Percentiles rank a stretch among this genome's conserved stretches.
Evolutionary conservation across 2,329 filamentous ascomycete genomes (phyloP).

Genomic region (Onygena corvina): DNA sequence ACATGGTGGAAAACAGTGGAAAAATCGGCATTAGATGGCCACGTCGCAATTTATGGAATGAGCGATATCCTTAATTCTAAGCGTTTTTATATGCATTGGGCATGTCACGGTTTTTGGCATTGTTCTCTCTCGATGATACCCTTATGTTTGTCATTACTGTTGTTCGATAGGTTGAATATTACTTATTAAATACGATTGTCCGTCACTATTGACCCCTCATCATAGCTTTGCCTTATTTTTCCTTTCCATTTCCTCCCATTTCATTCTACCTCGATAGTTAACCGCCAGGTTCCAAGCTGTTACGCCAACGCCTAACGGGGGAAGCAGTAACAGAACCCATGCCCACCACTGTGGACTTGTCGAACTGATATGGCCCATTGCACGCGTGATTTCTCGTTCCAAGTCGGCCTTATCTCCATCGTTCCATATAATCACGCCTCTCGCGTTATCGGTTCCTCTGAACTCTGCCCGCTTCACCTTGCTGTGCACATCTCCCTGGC

Average conservation of each 20-base stretch:
- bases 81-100: neutral
- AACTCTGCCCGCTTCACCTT: slow-evolving; percentile 67
- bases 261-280: slow-evolving; percentile 57
- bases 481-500: slow-evolving; percentile 72
- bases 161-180: neutral
- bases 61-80: neutral
- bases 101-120: neutral
- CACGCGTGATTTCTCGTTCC: slow-evolving; percentile 51
- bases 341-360: slow-evolving; percentile 73
- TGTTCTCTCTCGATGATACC: neutral
- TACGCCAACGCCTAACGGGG: slow-evolving; percentile 58
- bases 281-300: slow-evolving; percentile 61
- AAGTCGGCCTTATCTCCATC: slow-evolving; percentile 63
- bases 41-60: neutral
- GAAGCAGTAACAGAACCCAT: slow-evolving; percentile 54
- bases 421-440: slow-evolving; percentile 82
- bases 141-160: neutral
- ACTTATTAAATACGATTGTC: neutral
- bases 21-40: neutral
- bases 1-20: neutral
- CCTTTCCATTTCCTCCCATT: slow-evolving; percentile 53
- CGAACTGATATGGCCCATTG: slow-evolving; percentile 50
- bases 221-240: slow-evolving; percentile 50
- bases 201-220: slow-evolving; percentile 9
- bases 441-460: slow-evolving; percentile 41